These are phyloP conservation scores for Gilbertella persicaria DNA, from an alignment of 371 early-diverging fungal genomes.

Conservation along the genomic window DNA sequence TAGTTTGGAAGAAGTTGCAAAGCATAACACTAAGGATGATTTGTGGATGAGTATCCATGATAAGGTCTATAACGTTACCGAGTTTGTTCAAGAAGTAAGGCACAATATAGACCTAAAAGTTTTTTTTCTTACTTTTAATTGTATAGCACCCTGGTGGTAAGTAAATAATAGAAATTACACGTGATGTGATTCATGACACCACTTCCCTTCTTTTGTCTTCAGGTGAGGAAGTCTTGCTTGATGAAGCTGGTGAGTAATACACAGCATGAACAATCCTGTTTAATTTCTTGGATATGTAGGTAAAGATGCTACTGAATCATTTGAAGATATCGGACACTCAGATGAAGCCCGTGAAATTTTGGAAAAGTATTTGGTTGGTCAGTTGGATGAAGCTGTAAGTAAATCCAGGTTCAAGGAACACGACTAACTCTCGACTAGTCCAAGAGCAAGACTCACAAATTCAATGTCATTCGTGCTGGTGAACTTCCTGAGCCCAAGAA, in stretches of 20 bases:
- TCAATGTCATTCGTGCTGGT: slow-evolving; percentile 39
- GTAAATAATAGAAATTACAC: slow-evolving; percentile 37
- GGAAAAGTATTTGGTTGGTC: slow-evolving; percentile 42
- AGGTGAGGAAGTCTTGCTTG: slow-evolving; percentile 67
- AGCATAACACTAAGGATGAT: slow-evolving; percentile 58
- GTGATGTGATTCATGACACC: slow-evolving; percentile 5
- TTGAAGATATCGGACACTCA: slow-evolving; percentile 91
- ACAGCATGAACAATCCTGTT: slow-evolving; percentile 64
- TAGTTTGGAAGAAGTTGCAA: slow-evolving; percentile 54
- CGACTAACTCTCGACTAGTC: slow-evolving; percentile 19
- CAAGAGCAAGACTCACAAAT: slow-evolving; percentile 21
- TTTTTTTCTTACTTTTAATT: not conserved
- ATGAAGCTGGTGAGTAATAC: slow-evolving; percentile 50
- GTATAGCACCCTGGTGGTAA: slow-evolving; percentile 55
- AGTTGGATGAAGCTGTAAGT: slow-evolving; percentile 41
- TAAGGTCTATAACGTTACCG: slow-evolving; percentile 83
- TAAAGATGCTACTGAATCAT: slow-evolving; percentile 82
- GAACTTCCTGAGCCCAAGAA: slow-evolving; percentile 40
- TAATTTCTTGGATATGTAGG: slow-evolving; percentile 71
- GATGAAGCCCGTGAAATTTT: slow-evolving; percentile 63
- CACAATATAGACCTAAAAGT: not conserved
- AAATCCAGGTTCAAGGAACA: slow-evolving; percentile 16
- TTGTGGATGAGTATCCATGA: slow-evolving; percentile 77
- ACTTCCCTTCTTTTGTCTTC: not conserved
- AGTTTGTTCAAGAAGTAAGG: slow-evolving; percentile 72